phyloP scores from a whole-genome alignment of 2,329 filamentous ascomycete genomes.

The Corniculantispora saksenae region DNA sequence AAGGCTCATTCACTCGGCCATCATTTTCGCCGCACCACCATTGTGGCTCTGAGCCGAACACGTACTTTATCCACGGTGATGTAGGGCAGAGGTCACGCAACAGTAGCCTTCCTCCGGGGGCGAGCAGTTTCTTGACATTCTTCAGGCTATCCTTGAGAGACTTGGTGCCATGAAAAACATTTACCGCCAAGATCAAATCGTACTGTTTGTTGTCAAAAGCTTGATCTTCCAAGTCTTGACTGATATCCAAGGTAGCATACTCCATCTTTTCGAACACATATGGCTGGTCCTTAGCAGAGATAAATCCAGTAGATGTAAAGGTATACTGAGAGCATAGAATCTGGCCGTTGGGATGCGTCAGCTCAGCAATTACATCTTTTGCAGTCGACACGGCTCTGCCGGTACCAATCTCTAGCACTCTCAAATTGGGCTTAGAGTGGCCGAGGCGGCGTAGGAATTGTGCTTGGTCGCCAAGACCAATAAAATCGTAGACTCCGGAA shows the following conservation, averaged over 20 bases:
- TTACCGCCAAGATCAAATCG: too few species aligned
- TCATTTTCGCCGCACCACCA: too few species aligned
- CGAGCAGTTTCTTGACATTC: too few species aligned
- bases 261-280: slow-evolving; percentile 20
- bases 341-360: slow-evolving; percentile 21
- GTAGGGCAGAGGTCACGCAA: too few species aligned
- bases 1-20: too few species aligned
- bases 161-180: too few species aligned
- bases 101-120: too few species aligned
- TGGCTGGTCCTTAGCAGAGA: slow-evolving; percentile 30
- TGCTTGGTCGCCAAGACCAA: slow-evolving; percentile 25
- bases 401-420: slow-evolving; percentile 44
- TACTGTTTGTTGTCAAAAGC: too few species aligned
- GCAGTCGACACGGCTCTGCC: slow-evolving; percentile 39
- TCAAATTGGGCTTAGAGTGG: slow-evolving; percentile 31
- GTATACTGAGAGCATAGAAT: slow-evolving; percentile 30
- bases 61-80: too few species aligned
- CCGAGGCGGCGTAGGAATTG: slow-evolving; percentile 26
- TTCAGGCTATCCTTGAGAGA: too few species aligned
- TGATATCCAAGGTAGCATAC: slow-evolving; percentile 21
- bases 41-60: too few species aligned
- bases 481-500: slow-evolving; percentile 30
- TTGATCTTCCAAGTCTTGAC: slow-evolving; percentile 22
- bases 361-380: slow-evolving; percentile 31
- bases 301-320: slow-evolving; percentile 32